Conservation (phyloP, 495 filamentous ascomycete genomes). For the Podospora comata region DNA sequence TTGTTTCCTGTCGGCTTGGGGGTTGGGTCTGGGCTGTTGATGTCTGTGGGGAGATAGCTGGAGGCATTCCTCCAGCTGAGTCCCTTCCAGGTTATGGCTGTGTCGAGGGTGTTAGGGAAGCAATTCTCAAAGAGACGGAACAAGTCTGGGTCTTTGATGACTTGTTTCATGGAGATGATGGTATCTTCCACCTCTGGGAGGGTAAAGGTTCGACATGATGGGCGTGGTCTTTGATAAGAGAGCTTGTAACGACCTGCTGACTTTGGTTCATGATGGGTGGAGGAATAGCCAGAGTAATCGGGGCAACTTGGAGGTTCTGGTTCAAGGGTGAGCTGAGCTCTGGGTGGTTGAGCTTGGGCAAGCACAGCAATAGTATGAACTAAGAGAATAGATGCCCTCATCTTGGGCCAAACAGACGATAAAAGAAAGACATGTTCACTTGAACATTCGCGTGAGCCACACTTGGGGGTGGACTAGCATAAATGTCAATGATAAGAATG, state of each 20-base stretch:
- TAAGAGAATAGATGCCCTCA: not conserved
- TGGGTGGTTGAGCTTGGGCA: not conserved
- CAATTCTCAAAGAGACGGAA: slow-evolving; percentile 62
- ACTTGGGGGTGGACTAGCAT: not conserved
- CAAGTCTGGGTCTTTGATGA: slow-evolving; percentile 62
- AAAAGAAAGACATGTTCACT: slow-evolving; percentile 1
- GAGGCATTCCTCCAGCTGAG: slow-evolving; percentile 32
- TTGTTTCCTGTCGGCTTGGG: slow-evolving; percentile 13
- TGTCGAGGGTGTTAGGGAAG: slow-evolving; percentile 67
- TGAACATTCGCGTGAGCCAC: not conserved
- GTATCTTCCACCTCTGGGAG: slow-evolving; percentile 51
- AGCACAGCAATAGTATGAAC: not conserved
- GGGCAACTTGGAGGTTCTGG: slow-evolving; percentile 38
- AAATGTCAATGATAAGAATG: slow-evolving; percentile 2
- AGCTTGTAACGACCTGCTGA: slow-evolving; percentile 46
- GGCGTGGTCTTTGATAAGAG: slow-evolving; percentile 54
- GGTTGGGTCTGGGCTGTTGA: not conserved
- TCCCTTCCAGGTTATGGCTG: slow-evolving; percentile 63
- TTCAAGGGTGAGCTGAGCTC: not conserved
- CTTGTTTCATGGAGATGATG: slow-evolving; percentile 45
- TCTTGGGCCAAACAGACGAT: not conserved
- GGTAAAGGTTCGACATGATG: slow-evolving; percentile 59
- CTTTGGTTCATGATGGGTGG: slow-evolving; percentile 43
- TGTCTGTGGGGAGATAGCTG: not conserved
- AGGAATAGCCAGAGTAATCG: slow-evolving; percentile 52